Evolutionary conservation across 2,329 filamentous ascomycete species (phyloP), one percentile per base, ranked within the genome.

Genomic region (Alternaria consortialis): DNA sequence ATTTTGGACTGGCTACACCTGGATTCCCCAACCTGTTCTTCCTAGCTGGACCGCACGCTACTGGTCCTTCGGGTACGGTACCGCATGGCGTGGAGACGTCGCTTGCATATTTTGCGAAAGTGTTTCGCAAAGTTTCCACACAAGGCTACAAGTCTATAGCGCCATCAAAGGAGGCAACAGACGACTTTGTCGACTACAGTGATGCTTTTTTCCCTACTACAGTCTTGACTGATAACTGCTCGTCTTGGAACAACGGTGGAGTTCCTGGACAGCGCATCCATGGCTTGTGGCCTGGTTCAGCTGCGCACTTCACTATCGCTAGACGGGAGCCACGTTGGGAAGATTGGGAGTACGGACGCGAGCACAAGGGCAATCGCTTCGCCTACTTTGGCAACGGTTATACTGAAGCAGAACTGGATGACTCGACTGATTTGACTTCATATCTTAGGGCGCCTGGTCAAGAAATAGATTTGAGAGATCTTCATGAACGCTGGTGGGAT

Each of bases 221-320:
- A 3, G 84, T 85, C 37, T 76, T 89, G 57, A 82, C 83, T 0
- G 87, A 89, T 53, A 85, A 86, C 57, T 92, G 90, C 73, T 87
- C 85, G 40, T 90, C 87, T 0, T 92, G 90, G 90, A 90, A 90
- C 60, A 92, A 92, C 61, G 87, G 90, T 12, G 79, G 79, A 6
- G 20, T 65, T 2, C 85, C 88, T 0, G 89, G 89, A 0, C 85
- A 83, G 0, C 80, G 88, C 4, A 87, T 92, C 25, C 88, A 91
- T 63, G 90, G 89, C 0, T 72, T 91, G 7, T 93, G 90, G 86
- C 90, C 90, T 0, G 90, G 90, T 0, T 90, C 87, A 65, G 88
- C 88, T 1, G 81, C 85, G 0, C 87, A 90, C 67, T 79, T 87
- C 32, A 88, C 88, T 2, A 82, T 86, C 13, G 81, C 90, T 7